A percentile compares a stretch with the other conserved stretches of the same genome.
phyloP scores from a whole-genome alignment of 306 rosid species.

The Vigna hirtella region DNA sequence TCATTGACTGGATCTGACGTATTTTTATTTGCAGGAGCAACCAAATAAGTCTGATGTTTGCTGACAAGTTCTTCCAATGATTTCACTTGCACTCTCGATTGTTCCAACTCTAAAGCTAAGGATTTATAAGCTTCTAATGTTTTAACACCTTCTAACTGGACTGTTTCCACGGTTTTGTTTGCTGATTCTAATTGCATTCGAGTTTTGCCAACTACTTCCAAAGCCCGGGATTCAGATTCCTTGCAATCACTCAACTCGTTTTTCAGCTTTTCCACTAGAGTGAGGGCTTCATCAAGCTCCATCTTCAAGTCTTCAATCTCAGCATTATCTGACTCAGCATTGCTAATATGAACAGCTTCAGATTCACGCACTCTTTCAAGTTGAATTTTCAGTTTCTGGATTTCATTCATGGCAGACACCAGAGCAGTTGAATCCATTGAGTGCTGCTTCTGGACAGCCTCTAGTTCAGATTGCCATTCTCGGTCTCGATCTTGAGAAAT shows the following conservation, averaged over 20 bases:
- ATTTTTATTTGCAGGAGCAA: slow-evolving; percentile 38
- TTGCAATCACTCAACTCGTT: slow-evolving; percentile 63
- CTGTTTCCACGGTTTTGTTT: slow-evolving; percentile 61
- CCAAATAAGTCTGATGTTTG: slow-evolving; percentile 62
- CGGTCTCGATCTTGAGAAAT: slow-evolving; percentile 88
- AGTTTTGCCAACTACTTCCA: slow-evolving; percentile 59
- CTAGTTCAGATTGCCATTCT: slow-evolving; percentile 94
- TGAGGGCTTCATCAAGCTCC: slow-evolving; percentile 69
- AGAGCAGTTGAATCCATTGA: slow-evolving; percentile 85
- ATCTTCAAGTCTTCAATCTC: slow-evolving; percentile 66
- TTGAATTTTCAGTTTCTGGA: slow-evolving; percentile 83
- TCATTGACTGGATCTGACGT: slow-evolving; percentile 44
- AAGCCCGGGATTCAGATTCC: slow-evolving; percentile 70
- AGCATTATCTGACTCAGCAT: slow-evolving; percentile 64
- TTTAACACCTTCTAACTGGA: slow-evolving; percentile 58
- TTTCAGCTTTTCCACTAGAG: slow-evolving; percentile 70
- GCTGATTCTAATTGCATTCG: slow-evolving; percentile 70
- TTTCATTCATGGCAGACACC: slow-evolving; percentile 78
- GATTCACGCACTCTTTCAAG: slow-evolving; percentile 70
- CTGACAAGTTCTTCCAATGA: slow-evolving; percentile 73
- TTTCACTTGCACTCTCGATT: slow-evolving; percentile 66
- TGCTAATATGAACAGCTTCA: slow-evolving; percentile 58
- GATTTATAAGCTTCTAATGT: slow-evolving; percentile 59
- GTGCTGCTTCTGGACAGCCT: slow-evolving; percentile 88
- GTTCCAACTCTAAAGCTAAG: slow-evolving; percentile 71